Base-by-base conservation (phyloP, 2,329 filamentous ascomycete species). In the Penicillium crustosum region DNA sequence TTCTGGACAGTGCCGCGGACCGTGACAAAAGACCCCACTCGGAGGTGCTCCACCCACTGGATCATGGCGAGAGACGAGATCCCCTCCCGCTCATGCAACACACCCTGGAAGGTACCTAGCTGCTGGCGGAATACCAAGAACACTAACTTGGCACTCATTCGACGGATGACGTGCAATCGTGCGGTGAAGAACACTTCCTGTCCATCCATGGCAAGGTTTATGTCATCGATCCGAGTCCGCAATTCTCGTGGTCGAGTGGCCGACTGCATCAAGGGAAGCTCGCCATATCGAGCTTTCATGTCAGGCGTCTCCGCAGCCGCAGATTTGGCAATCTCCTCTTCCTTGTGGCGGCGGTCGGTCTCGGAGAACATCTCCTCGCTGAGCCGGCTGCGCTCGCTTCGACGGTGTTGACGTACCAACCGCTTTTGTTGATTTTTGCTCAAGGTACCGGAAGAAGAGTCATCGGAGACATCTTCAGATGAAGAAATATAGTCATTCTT, bases 111-210 rank as follows among this genome's bases (percentile, higher is more conserved):
- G 25, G 91, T 94, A 63, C 84, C 82, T 13, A 89, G 86, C 76
- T 93, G 89, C 75, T 96, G 91, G 55, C 93, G 88, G 70, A 96
- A 89, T 58, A 96, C 84, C 43, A 96, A 79, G 74, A 96, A 96
- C 67, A 91, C 90, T 35, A 96, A 81, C 65, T 89, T 88, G 66
- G 90, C 83, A 70, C 91, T 93, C 78, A 96, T 83, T 66, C 89
- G 88, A 47, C 93, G 86, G 58, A 94, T 82, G 56, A 92, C 90
- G 73, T 93, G 89, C 21, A 94, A 79, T 35, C 90, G 83, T 36
- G 88, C 89, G 41, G 86, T 85, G 76, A 93, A 91, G 55, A 78
- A 76, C 49, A 91, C 80, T 61, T 83, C 78, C 65, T 86, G 77
- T 35, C 86, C 88, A 21, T 82, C 78, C 57, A 82, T 75, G n/a